Evolutionary conservation across 805 yeast genomes (phyloP).

Genomic region (Sugiyamaella marilandica): DNA sequence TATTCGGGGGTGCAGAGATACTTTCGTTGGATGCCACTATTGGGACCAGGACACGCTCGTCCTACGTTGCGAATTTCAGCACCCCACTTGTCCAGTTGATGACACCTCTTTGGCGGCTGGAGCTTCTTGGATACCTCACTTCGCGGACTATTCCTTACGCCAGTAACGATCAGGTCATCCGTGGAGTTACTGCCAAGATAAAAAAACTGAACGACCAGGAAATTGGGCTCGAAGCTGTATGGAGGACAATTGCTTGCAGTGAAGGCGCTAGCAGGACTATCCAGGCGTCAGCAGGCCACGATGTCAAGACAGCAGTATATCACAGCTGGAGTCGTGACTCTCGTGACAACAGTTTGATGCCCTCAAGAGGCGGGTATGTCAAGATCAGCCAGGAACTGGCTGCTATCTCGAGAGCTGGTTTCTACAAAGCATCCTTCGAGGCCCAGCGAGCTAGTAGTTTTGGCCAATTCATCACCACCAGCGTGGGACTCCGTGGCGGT

Average conservation of each 20-base stretch:
- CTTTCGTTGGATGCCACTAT: conserved; percentile 55
- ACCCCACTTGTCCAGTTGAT: conserved; percentile 42
- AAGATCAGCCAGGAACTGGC: conserved; percentile 45
- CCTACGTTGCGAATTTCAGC: conserved; percentile 48
- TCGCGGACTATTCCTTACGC: conserved; percentile 50
- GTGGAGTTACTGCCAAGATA: conserved; percentile 41
- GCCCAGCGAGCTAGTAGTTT: conserved; percentile 15
- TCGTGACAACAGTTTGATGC: conserved; percentile 41
- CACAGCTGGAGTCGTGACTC: conserved; percentile 42
- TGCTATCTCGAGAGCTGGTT: conserved; percentile 2
- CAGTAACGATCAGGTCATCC: conserved; percentile 48
- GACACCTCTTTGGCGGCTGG: conserved; percentile 47
- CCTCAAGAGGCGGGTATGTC: conserved; percentile 42
- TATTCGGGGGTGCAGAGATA: conserved; percentile 64
- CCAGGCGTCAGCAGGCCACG: conserved; percentile 56
- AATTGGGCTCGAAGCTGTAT: conserved; percentile 56
- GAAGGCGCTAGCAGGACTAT: conserved; percentile 48
- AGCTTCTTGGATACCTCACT: conserved; percentile 46
- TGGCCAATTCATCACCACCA: neutral
- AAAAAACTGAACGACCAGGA: conserved; percentile 35
- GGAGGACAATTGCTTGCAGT: conserved; percentile 48
- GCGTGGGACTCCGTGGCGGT: conserved; percentile 44
- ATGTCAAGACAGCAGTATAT: conserved; percentile 51
- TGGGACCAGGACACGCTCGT: conserved; percentile 56
- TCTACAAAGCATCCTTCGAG: conserved; percentile 13